phyloP scores from a whole-genome alignment of 192 early-diverging fungal genomes.

The Borealophlyctis nickersoniae region DNA sequence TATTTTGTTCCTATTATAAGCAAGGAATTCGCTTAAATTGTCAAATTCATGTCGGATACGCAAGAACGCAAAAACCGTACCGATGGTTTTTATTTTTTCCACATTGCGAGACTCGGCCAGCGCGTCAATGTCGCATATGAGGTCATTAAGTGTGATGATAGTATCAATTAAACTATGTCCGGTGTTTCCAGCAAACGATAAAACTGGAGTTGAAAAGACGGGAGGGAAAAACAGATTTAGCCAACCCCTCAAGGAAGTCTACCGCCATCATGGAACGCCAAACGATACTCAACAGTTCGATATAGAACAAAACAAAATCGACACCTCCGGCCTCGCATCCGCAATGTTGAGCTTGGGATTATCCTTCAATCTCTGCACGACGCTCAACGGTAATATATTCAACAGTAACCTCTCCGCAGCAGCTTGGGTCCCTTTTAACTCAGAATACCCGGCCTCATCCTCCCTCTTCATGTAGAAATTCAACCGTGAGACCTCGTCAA shows the following conservation, averaged over 20 bases:
- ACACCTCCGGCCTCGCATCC: slow-evolving; percentile 27
- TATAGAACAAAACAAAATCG: slow-evolving; percentile 30
- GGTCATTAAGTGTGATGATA: slow-evolving; percentile 34
- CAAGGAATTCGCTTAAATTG: slow-evolving; percentile 2
- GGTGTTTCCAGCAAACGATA: too few species aligned
- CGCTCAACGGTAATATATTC: slow-evolving; percentile 32
- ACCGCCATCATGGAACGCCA: too few species aligned
- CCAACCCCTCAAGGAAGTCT: too few species aligned
- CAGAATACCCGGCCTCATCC: slow-evolving; percentile 18
- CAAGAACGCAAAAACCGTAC: neutral
- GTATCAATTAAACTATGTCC: too few species aligned
- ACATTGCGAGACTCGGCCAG: slow-evolving; percentile 16
- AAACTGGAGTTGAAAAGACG: too few species aligned
- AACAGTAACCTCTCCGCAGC: slow-evolving; percentile 30
- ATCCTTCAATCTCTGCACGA: slow-evolving; percentile 25
- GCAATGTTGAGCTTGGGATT: slow-evolving; percentile 29
- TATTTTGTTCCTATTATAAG: slow-evolving; percentile 32
- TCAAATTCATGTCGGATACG: neutral
- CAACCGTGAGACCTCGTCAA: slow-evolving; percentile 19
- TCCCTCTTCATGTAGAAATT: slow-evolving; percentile 29
- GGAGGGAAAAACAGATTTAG: too few species aligned
- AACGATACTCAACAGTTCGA: slow-evolving; percentile 10
- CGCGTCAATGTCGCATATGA: slow-evolving; percentile 41
- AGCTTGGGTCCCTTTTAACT: slow-evolving; percentile 24
- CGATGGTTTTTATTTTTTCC: slow-evolving; percentile 41